These are phyloP conservation scores for Hygrophorus pudorinus DNA, from an alignment of 768 basidiomycete species.

Conservation along the genomic window DNA sequence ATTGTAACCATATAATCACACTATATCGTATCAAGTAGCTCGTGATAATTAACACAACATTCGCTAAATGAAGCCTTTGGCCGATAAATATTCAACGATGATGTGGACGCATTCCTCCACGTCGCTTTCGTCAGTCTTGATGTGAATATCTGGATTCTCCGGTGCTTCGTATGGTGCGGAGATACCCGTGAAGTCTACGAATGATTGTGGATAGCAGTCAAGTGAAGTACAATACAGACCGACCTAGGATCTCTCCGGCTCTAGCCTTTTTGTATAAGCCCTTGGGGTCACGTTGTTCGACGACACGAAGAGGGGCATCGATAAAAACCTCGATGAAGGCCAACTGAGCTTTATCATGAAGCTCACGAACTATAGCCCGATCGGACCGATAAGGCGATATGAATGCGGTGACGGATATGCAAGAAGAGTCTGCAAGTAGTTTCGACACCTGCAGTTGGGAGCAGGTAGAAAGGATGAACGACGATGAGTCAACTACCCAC, in stretches of 20 bases:
- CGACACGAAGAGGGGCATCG: slow-evolving; percentile 82
- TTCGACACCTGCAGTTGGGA: slow-evolving; percentile 65
- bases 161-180: slow-evolving; percentile 96
- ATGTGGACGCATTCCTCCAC: slow-evolving; percentile 69
- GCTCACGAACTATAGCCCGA: slow-evolving; percentile 67
- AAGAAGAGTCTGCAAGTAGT: slow-evolving; percentile 82
- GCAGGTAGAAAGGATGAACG: background rate
- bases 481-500: background rate
- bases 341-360: slow-evolving; percentile 66
- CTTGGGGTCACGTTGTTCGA: slow-evolving; percentile 92
- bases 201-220: background rate
- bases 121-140: slow-evolving; percentile 74
- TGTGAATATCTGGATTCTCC: slow-evolving; percentile 77
- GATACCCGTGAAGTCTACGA: slow-evolving; percentile 90
- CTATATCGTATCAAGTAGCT: too few species aligned
- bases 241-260: slow-evolving; percentile 92
- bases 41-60: background rate
- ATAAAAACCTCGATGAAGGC: slow-evolving; percentile 92
- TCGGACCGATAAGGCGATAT: slow-evolving; percentile 96
- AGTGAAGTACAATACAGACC: slow-evolving; percentile 6
- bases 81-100: slow-evolving; percentile 71
- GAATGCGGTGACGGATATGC: slow-evolving; percentile 87
- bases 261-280: slow-evolving; percentile 96
- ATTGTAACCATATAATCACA: too few species aligned
- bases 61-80: slow-evolving; percentile 45